Conservation (phyloP, 2,329 filamentous ascomycete species). For the Cylindrodendrum hubeiense region DNA sequence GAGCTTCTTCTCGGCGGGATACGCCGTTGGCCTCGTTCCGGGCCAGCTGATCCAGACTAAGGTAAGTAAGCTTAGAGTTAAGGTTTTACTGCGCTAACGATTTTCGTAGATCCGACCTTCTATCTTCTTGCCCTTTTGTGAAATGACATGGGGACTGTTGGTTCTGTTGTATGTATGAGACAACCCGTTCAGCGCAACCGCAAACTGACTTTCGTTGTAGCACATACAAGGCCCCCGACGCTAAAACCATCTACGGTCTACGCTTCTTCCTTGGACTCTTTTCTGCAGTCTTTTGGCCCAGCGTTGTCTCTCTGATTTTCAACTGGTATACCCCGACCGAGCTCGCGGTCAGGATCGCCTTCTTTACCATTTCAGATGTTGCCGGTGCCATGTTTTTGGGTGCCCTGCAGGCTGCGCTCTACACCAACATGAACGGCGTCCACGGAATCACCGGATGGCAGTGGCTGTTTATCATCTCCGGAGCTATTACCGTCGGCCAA, state of each 20-base stretch:
- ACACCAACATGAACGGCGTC: slow-evolving; percentile 55
- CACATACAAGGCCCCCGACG: slow-evolving; percentile 50
- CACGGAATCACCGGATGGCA: slow-evolving; percentile 57
- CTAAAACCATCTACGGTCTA: slow-evolving; percentile 52
- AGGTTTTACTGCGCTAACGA: background rate
- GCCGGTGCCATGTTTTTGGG: slow-evolving; percentile 59
- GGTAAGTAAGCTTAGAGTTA: background rate
- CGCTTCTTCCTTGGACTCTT: slow-evolving; percentile 59
- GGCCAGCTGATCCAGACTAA: slow-evolving; percentile 55
- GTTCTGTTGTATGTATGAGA: slow-evolving; percentile 38
- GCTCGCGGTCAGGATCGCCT: slow-evolving; percentile 55
- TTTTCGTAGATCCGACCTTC: slow-evolving; percentile 49
- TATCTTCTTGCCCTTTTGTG: slow-evolving; percentile 54
- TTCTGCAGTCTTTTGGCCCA: slow-evolving; percentile 53
- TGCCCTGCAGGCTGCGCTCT: slow-evolving; percentile 57
- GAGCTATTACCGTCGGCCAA: slow-evolving; percentile 56
- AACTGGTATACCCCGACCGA: slow-evolving; percentile 59
- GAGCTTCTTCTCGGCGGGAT: slow-evolving; percentile 70
- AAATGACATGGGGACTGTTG: slow-evolving; percentile 48
- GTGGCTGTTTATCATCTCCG: slow-evolving; percentile 61
- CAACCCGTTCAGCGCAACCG: background rate
- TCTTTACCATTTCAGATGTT: slow-evolving; percentile 58
- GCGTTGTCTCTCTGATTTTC: slow-evolving; percentile 54
- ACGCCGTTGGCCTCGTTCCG: slow-evolving; percentile 62
- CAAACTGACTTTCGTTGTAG: slow-evolving; percentile 20